Base-by-base conservation (phyloP, 345 rosid species). In the Diplotaxis tenuifolia region DNA sequence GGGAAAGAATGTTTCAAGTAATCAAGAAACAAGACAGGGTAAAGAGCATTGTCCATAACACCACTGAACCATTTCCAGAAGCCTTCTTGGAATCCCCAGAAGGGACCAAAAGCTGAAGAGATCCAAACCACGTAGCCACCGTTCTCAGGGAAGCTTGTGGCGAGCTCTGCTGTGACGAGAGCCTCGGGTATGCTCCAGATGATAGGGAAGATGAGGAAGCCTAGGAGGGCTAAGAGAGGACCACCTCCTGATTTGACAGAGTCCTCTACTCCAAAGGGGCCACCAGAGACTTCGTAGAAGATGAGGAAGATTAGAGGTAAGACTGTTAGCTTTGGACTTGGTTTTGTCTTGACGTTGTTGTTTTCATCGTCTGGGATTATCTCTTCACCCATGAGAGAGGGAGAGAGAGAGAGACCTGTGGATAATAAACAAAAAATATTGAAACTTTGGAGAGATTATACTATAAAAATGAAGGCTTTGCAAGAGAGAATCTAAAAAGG, bases 11-110 rank as follows among this genome's bases (percentile, higher is more conserved):
- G 94, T 82, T 93, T 93, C 83, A 93, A 45, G 85, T 93, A 91
- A 86, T 93, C 98, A 34, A 91, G 88, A 64, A 93, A 93, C 78
- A 93, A 19, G 0, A 93, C 94, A 38, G 98, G 98, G 72, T 93
- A 93, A 1, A 93, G 83, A 31, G 97, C 97, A 85, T 93, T 91
- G 69, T 93, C 98, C 86, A 93, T 86, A 67, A 93, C 97, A 38
- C 98, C 97, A 82, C 98, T 93, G 66, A 93, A 83, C 97, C 97
- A 91, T 82, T 93, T 93, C 97, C 97, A 89, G 54, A 89, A 89
- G 18, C 98, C 97, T 81, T 93, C 96, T 55, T 91, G 97, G 70
- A 91, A 91, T 9, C 97, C 97, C 98, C 98, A 91, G 65, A 91
- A 93, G 22, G 92, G 87, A 49, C 97, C 97, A 76, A 91, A 89